Evolutionary conservation across 495 filamentous ascomycete genomes (phyloP).

Genomic region (Sphaerosporella brunnea): DNA sequence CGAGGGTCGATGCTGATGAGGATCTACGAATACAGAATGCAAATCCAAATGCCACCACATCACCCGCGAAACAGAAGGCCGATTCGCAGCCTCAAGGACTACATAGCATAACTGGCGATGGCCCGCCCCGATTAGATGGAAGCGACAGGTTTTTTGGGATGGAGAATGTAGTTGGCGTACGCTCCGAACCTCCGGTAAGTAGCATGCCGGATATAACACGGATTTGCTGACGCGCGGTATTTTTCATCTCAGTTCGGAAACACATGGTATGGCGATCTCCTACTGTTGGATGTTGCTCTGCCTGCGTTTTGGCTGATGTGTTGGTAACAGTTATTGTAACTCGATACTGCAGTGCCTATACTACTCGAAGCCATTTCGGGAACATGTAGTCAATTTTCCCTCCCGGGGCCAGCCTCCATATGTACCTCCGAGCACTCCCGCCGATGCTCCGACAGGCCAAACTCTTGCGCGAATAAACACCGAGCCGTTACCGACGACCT

Average conservation of each 20-base stretch:
- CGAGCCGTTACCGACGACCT: conserved; percentile 23
- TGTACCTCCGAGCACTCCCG: conserved; percentile 33
- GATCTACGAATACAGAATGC: conserved; percentile 11
- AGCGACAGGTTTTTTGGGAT: conserved; percentile 98
- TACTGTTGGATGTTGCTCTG: too few relatives aligned
- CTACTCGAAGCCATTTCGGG: conserved; percentile 85
- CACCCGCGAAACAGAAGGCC: conserved; percentile 19
- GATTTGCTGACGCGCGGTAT: not conserved
- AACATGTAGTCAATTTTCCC: conserved; percentile 86
- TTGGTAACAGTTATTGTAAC: conserved; percentile 64
- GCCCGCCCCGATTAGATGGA: conserved; percentile 41
- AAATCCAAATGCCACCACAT: conserved; percentile 14
- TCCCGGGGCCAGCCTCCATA: conserved; percentile 36
- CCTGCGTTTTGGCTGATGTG: not conserved
- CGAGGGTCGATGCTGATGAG: conserved; percentile 10
- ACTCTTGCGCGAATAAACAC: conserved; percentile 32
- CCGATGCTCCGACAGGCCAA: conserved; percentile 26
- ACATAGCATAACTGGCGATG: conserved; percentile 18
- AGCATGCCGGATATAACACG: not conserved
- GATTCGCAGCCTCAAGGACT: conserved; percentile 11
- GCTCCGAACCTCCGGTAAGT: conserved; percentile 10
- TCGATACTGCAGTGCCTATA: conserved; percentile 95
- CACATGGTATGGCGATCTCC: conserved; percentile 74
- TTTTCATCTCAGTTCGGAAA: conserved; percentile 98
- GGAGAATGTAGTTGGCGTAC: conserved; percentile 57